Evolutionary conservation across 2,329 filamentous ascomycete genomes (phyloP).

Genomic region (Fusarium nygamai): DNA sequence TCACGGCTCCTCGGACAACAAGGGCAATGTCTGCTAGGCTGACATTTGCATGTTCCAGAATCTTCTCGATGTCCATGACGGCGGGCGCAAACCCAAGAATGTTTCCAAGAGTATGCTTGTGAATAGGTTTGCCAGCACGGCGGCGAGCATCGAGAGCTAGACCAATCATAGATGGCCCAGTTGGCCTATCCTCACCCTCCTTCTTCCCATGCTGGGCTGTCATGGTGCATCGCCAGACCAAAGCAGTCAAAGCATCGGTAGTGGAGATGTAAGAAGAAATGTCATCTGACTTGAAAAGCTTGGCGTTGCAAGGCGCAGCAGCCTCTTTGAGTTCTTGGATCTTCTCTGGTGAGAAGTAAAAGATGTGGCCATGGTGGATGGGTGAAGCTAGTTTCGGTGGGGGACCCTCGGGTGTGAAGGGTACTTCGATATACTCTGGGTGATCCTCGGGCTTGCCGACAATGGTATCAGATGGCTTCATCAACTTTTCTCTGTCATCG

Average conservation of each 20-base stretch:
- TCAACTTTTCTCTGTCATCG: not conserved
- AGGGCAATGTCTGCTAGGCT: slow-evolving; percentile 10
- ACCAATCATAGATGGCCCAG: not conserved
- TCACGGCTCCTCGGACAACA: not conserved
- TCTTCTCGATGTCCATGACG: not conserved
- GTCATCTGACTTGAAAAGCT: not conserved
- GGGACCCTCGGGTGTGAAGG: not conserved
- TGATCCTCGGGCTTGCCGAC: slow-evolving; percentile 8
- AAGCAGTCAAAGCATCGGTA: slow-evolving; percentile 10
- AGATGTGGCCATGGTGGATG: slow-evolving; percentile 3
- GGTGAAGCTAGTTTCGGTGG: slow-evolving; percentile 8
- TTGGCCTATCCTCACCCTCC: not conserved
- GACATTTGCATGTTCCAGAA: not conserved
- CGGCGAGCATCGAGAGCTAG: slow-evolving; percentile 13
- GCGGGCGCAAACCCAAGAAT: slow-evolving; percentile 14
- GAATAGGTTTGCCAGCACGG: not conserved
- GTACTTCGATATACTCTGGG: slow-evolving; percentile 3
- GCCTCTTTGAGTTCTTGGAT: not conserved
- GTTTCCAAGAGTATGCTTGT: slow-evolving; percentile 6
- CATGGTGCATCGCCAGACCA: slow-evolving; percentile 17
- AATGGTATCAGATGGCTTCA: not conserved
- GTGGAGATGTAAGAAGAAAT: slow-evolving; percentile 1
- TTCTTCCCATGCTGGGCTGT: not conserved
- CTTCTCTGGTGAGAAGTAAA: slow-evolving; percentile 12
- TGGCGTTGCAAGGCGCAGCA: not conserved